A percentile compares a stretch with the other conserved stretches of the same genome.
Evolutionary conservation across 2,329 filamentous ascomycete genomes (phyloP).

Genomic region (Aspergillus thermomutatus): DNA sequence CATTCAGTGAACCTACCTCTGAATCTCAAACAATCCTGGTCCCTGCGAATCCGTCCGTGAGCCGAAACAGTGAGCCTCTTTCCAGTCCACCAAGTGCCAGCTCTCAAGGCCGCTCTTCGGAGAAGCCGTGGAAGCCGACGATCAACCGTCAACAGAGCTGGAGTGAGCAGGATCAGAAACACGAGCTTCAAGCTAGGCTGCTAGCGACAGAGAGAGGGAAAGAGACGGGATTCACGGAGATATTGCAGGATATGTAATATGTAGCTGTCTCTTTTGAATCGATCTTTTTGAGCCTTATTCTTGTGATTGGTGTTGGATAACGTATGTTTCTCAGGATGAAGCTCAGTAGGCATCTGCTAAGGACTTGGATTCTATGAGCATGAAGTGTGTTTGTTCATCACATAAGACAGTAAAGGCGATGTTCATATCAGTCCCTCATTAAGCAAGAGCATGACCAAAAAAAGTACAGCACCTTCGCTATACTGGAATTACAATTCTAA

Average conservation of each 20-base stretch:
- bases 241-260: slow-evolving; percentile 32
- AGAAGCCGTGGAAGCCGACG: slow-evolving; percentile 28
- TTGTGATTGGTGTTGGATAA: not conserved
- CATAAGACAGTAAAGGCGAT: not conserved
- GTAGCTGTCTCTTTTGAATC: not conserved
- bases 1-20: slow-evolving; percentile 4
- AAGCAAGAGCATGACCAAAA: not conserved
- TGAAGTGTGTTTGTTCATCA: not conserved
- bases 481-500: not conserved
- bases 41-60: slow-evolving; percentile 1
- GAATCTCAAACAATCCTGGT: slow-evolving; percentile 8
- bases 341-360: not conserved
- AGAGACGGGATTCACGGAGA: slow-evolving; percentile 57
- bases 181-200: slow-evolving; percentile 47
- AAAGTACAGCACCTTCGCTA: not conserved
- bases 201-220: slow-evolving; percentile 40
- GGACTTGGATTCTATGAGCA: not conserved
- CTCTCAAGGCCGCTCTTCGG: not conserved
- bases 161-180: slow-evolving; percentile 55
- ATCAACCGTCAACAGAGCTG: slow-evolving; percentile 33
- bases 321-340: not conserved
- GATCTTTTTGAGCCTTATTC: not conserved
- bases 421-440: not conserved
- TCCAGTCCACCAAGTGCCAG: not conserved
- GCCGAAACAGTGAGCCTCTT: not conserved